Evolutionary conservation across 2,329 filamentous ascomycete genomes (phyloP).

Genomic region (Arthrobotrys pseudoclavata): DNA sequence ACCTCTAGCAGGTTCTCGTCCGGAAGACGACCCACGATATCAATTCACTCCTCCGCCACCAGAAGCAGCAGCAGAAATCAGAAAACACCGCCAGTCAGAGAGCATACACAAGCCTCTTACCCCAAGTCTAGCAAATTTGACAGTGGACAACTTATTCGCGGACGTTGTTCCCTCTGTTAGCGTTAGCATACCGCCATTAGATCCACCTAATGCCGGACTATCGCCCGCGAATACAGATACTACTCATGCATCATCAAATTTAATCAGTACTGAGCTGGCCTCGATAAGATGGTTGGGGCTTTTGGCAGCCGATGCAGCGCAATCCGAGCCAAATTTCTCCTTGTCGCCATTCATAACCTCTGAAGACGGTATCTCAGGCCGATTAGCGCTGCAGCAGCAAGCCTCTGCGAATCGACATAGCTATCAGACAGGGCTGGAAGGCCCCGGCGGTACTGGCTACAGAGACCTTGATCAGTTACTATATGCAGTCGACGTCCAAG

Average conservation of each 20-base stretch:
- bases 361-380: conserved; percentile 46
- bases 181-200: conserved; percentile 28
- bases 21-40: conserved; percentile 55
- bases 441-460: conserved; percentile 44
- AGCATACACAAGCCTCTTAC: conserved; percentile 46
- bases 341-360: conserved; percentile 42
- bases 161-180: conserved; percentile 45
- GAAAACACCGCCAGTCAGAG: conserved; percentile 50
- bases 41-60: conserved; percentile 56
- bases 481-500: conserved; percentile 52
- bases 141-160: conserved; percentile 47
- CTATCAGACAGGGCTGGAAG: conserved; percentile 37
- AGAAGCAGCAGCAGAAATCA: conserved; percentile 52
- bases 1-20: conserved; percentile 44
- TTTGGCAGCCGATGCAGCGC: conserved; percentile 52
- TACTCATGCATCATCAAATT: conserved; percentile 46
- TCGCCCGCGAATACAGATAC: conserved; percentile 57
- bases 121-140: conserved; percentile 29
- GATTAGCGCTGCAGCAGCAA: conserved; percentile 48
- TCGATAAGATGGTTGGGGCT: conserved; percentile 58
- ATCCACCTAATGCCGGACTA: conserved; percentile 38
- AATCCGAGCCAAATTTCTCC: conserved; percentile 51
- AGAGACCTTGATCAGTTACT: conserved; percentile 53
- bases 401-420: conserved; percentile 44
- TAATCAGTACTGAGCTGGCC: conserved; percentile 53